Evolutionary conservation across 768 basidiomycete genomes (phyloP).

Genomic region (Podaxis mareebaensis): DNA sequence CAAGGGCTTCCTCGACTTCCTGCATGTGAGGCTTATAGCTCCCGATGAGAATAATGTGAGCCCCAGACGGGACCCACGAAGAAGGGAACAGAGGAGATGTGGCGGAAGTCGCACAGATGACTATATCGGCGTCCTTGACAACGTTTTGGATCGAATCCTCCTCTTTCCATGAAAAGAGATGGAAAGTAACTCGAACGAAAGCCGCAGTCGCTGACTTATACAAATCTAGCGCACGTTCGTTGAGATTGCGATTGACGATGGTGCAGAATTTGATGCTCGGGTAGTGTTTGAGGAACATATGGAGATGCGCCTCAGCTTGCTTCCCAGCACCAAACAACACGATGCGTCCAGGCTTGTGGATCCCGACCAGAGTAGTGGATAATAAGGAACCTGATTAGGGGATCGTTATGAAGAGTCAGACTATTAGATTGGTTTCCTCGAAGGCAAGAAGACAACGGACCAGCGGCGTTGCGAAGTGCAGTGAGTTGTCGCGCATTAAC

Average conservation of each 20-base stretch:
- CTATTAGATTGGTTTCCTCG: background rate
- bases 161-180: conserved; percentile 20
- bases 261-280: conserved; percentile 51
- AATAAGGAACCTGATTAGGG: conserved; percentile 60
- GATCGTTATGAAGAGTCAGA: background rate
- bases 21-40: conserved; percentile 82
- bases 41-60: conserved; percentile 77
- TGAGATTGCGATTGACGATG: conserved; percentile 64
- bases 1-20: conserved; percentile 64
- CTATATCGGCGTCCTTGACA: conserved; percentile 48
- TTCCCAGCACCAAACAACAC: conserved; percentile 75
- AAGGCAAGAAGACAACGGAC: conserved; percentile 35
- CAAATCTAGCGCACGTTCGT: conserved; percentile 47
- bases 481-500: conserved; percentile 80
- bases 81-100: conserved; percentile 70
- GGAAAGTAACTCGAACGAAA: conserved; percentile 28
- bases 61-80: conserved; percentile 56
- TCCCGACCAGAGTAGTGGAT: conserved; percentile 56
- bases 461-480: conserved; percentile 80
- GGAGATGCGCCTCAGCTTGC: conserved; percentile 66
- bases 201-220: conserved; percentile 21
- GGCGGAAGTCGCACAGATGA: conserved; percentile 80
- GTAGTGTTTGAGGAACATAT: conserved; percentile 60
- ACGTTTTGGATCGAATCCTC: conserved; percentile 25
- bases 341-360: conserved; percentile 39